Conservation (phyloP, 2,329 filamentous ascomycete species). For the Ophiostoma sp. region DNA sequence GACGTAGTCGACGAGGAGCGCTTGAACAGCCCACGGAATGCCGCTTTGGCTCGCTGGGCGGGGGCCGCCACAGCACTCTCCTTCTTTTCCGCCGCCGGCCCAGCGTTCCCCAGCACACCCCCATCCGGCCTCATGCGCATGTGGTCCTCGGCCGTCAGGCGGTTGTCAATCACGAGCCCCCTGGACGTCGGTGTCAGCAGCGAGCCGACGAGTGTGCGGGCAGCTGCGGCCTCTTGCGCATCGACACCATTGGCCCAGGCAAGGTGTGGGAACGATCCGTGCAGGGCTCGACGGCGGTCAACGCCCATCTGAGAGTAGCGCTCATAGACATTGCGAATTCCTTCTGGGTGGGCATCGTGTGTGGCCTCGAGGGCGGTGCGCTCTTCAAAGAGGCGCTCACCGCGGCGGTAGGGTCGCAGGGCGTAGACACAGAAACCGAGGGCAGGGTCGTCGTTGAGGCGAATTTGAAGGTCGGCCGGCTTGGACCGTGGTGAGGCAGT, state of each 20-base stretch:
- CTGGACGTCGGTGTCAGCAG: constrained; percentile 14
- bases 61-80: neutral
- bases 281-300: constrained; percentile 23
- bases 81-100: neutral
- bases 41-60: neutral
- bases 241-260: constrained; percentile 30
- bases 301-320: constrained; percentile 19
- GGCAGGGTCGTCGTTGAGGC: constrained; percentile 26
- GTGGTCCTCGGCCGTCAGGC: constrained; percentile 28
- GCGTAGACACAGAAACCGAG: constrained; percentile 39
- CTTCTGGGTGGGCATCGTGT: constrained; percentile 27
- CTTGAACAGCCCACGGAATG: neutral
- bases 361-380: constrained; percentile 31
- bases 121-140: constrained; percentile 31
- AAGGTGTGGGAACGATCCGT: constrained; percentile 31
- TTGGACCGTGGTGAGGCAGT: neutral
- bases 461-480: constrained; percentile 24
- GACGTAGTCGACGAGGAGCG: neutral
- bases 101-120: neutral
- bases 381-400: constrained; percentile 36
- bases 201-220: constrained; percentile 26
- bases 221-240: constrained; percentile 24
- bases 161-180: constrained; percentile 18
- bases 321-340: constrained; percentile 28
- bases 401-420: constrained; percentile 30